phyloP scores from a whole-genome alignment of 306 rosid genomes.

The Castanospermum australe region DNA sequence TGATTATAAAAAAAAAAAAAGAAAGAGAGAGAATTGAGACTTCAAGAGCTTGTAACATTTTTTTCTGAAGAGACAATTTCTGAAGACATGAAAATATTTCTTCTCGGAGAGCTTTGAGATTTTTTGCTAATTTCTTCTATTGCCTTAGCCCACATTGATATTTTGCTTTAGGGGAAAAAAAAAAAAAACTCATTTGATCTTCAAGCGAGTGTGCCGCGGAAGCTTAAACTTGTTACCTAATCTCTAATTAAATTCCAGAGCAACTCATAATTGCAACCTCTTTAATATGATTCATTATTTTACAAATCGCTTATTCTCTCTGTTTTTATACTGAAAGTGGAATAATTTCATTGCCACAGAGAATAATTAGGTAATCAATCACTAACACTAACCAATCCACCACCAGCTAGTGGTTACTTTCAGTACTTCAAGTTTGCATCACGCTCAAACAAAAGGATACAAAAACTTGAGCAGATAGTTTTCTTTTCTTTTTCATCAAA shows the following conservation, averaged over 20 bases:
- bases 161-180: no score
- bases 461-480: not conserved
- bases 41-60: no score
- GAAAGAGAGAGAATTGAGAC: no score
- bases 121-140: no score
- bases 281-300: not conserved
- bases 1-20: no score
- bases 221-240: conserved; percentile 11
- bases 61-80: no score
- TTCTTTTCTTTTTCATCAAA: no score
- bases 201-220: not conserved
- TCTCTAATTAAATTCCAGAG: not conserved
- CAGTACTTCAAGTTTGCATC: not conserved
- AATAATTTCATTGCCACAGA: not conserved
- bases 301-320: not conserved
- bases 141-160: not conserved
- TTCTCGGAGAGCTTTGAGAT: not conserved
- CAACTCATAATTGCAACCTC: not conserved
- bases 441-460: not conserved
- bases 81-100: not conserved
- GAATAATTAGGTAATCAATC: conserved; percentile 20
- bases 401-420: not conserved
- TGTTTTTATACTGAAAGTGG: not conserved
- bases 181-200: not conserved
- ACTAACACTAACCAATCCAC: not conserved